These are phyloP conservation scores for Penicillium sclerotigenum DNA, from an alignment of 2,329 filamentous ascomycete species.

Conservation along the genomic window DNA sequence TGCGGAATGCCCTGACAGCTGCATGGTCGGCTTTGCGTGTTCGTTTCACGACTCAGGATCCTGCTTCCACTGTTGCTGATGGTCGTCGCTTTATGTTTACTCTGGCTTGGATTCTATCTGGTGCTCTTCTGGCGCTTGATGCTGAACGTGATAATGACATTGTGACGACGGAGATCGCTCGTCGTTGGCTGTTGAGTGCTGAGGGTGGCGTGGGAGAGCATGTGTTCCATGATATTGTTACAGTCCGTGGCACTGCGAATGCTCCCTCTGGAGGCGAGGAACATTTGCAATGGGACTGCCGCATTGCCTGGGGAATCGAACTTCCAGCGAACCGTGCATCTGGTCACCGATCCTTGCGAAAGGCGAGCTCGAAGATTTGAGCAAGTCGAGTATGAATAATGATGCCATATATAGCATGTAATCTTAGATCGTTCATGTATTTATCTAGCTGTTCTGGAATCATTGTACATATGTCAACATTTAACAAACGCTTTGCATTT, in stretches of 20 bases:
- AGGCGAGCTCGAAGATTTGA: constrained; percentile 9
- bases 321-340: constrained; percentile 18
- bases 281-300: constrained; percentile 23
- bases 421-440: background rate
- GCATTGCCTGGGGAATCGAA: constrained; percentile 23
- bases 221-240: constrained; percentile 25
- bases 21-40: constrained; percentile 19
- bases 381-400: background rate
- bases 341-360: constrained; percentile 24
- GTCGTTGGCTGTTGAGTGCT: constrained; percentile 35
- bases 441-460: background rate
- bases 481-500: background rate
- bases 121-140: constrained; percentile 39
- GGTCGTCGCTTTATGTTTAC: constrained; percentile 36
- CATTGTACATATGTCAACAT: background rate
- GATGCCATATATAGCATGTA: background rate
- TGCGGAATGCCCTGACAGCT: constrained; percentile 9
- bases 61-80: constrained; percentile 26
- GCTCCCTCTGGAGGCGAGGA: constrained; percentile 6
- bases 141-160: constrained; percentile 34
- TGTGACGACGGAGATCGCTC: constrained; percentile 35
- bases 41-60: constrained; percentile 14
- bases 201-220: constrained; percentile 33
- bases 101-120: constrained; percentile 37
- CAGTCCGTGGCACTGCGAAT: background rate